Evolutionary conservation across 305 asterid genomes (phyloP).

Genomic region (Ajuga reptans): DNA sequence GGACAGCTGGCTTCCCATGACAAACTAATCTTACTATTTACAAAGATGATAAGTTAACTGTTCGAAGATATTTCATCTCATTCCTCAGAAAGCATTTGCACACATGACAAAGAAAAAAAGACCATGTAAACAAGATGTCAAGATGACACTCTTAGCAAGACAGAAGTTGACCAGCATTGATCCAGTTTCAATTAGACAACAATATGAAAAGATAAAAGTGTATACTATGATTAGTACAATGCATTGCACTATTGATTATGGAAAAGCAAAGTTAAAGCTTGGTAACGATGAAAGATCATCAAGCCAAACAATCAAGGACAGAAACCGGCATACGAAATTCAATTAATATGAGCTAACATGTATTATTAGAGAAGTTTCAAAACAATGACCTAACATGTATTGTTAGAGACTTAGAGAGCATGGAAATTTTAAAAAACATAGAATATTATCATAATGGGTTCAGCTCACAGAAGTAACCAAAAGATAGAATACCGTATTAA

Average conservation of each 20-base stretch:
- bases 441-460: constrained; percentile 26
- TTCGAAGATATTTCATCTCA: not conserved
- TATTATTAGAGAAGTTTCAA: no score
- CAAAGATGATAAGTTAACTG: not conserved
- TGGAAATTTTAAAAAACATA: constrained; percentile 6
- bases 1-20: not conserved
- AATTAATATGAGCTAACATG: not conserved
- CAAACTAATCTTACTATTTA: not conserved
- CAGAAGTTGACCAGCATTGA: not conserved
- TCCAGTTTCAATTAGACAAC: not conserved
- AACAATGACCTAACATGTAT: not conserved
- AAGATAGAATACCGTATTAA: constrained; percentile 55
- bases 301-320: constrained; percentile 5
- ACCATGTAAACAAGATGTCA: not conserved
- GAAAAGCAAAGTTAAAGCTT: not conserved
- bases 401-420: not conserved
- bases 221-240: not conserved
- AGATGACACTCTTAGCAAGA: not conserved
- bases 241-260: not conserved
- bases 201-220: not conserved
- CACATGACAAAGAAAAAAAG: not conserved
- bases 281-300: not conserved
- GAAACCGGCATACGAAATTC: not conserved
- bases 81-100: not conserved
- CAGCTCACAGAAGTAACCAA: constrained; percentile 28